Conservation (phyloP, 345 rosid genomes). For the Bretschneidera sinensis region DNA sequence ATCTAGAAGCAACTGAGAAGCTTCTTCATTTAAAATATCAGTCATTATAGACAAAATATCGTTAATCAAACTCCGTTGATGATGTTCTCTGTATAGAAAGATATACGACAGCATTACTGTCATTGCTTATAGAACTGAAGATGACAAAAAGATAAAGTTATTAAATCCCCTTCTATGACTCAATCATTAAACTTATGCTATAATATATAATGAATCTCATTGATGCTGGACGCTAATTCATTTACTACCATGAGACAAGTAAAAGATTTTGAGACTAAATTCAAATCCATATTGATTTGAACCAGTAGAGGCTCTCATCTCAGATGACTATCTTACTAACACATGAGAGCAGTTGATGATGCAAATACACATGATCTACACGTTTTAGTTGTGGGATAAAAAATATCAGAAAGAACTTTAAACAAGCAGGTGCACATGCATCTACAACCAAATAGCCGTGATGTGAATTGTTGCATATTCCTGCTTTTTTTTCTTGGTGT, state of each 20-base stretch:
- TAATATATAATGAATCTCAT: conserved; percentile 5
- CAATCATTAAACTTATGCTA: neutral
- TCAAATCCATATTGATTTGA: neutral
- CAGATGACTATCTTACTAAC: neutral
- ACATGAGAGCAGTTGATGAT: neutral
- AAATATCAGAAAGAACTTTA: neutral
- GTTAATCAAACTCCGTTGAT: conserved; percentile 46
- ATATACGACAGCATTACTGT: conserved; percentile 8
- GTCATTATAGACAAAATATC: conserved; percentile 62
- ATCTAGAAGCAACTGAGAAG: conserved; percentile 43
- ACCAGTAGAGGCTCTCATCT: neutral
- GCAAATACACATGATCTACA: neutral
- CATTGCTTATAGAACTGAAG: neutral
- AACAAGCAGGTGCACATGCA: neutral
- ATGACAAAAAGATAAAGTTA: too few relatives aligned
- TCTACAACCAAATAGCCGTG: neutral
- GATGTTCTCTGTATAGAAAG: conserved; percentile 50
- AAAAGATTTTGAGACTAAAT: neutral
- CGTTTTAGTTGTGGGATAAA: neutral
- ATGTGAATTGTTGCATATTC: too few relatives aligned
- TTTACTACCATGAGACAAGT: neutral
- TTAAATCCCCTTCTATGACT: neutral
- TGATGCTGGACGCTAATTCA: conserved; percentile 1
- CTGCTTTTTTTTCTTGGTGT: too few relatives aligned
- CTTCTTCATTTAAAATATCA: conserved; percentile 64